Evolutionary conservation across 805 yeast species (phyloP), one percentile per base, ranked within the genome.

Genomic region (Ogataea ganodermae): DNA sequence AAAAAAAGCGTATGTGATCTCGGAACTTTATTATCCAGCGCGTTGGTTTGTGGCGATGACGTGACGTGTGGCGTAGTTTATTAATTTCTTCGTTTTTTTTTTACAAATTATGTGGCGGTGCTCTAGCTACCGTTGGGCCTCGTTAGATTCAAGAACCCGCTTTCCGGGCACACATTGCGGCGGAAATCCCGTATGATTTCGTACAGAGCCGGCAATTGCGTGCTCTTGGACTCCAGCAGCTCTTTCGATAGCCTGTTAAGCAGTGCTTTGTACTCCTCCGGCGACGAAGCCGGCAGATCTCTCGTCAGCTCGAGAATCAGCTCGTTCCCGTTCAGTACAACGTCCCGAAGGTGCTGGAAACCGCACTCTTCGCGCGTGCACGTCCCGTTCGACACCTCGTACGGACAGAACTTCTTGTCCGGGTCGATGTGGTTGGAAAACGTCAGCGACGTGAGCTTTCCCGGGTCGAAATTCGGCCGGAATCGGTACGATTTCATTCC

Each of bases 401-500:
- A 21, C 12, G 51, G 44, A 41, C 61, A 57, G 17, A 57, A 37
- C 35, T 39, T 35, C 18, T 18, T 28, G n/a, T 49, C 52, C 7
- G 53, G 48, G 33, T 53, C 51, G 10, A 53, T 49, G 6, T 20
- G 38, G 37, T 53, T 57, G 9, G 50, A 50, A 44, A 46, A 57
- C 12, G 57, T 53, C 17, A 38, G 26, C 4, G 61, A 57, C 16
- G 42, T 50, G 17, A 57, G 42, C 46, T 50, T 47, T n/a, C 16
- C n/a, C 8, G 39, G 30, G 28, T 51, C 54, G 45, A 55, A 57
- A 31, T 33, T 28, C 3, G 61, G 59, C 35, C 48, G 49, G 33
- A 53, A 55, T 10, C 49, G 44, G 44, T 46, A 57, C 18, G 58
- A 48, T 35, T 47, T 46, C 37, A 57, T 42, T 5, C 52, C 48